Base-by-base conservation (phyloP, 805 yeast genomes). In the Blastobotrys americana region DNA sequence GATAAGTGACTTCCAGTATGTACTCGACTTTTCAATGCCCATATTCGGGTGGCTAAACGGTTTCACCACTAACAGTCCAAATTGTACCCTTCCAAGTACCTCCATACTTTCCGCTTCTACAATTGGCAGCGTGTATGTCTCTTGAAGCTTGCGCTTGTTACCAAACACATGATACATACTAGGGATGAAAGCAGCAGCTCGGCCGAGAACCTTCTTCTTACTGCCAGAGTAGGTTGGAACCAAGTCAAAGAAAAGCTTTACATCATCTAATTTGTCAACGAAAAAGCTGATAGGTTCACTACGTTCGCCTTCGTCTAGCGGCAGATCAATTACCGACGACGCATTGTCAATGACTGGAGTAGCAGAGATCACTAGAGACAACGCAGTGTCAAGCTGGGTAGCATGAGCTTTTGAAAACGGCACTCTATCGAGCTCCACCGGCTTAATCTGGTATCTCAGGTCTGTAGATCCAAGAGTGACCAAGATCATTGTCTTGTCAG, bases 1-100 rank as follows among this genome's bases (percentile, higher is more conserved):
- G 3, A 84, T 88, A 44, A 87, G 68, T 10, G 93, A 86, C 57
- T 84, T 85, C 97, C 97, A 90, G 65, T 88, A 89, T 1, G 93
- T 82, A 43, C 84, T 83, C 1, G 86, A 75, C 54, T 83, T 50
- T 64, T 61, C 63, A n/a, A 82, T 65, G 8, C 74, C 73, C 79
- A 82, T 77, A 34, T 75, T 73, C 5, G 80, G 78, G 59, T 87
- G 94, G 31, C 60, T 58, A 57, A 89, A 90, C 2, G 96, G 81
- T 9, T 73, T 77, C 3, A 86, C 82, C 36, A 80, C 63, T 63
- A 84, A 63, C 42, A 80, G 74, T 56, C 87, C 95, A 60, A 90
- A 89, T 44, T 77, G 76, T 19, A 90, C 69, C 2, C 75, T 70
- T 3, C 97, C 97, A 53, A 90, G 66, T 5, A 85, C 74, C 48